Evolutionary conservation across 805 yeast species (phyloP), one percentile per base, ranked within the genome.

Genomic region (Sungouiozyma ichnusensis): DNA sequence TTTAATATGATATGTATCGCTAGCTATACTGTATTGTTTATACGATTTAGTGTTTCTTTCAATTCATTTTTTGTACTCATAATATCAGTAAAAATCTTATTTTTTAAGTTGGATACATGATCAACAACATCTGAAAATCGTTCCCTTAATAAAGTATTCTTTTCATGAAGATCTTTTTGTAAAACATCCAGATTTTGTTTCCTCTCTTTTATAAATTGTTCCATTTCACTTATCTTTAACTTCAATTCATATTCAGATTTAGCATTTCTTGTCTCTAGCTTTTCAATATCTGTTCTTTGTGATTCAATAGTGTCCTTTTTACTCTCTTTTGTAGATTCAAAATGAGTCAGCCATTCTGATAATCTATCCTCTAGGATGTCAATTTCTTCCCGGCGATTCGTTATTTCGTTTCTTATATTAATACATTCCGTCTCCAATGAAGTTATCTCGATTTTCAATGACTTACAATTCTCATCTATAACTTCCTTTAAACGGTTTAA

Each of bases 241-340:
- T 74, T 67, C 33, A 66, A 64, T 16, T 67, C 65, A 44, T 72
- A 69, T 56, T 74, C 65, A 11, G 65, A 66, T 51, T 49, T 50
- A 39, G 72, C 72, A 38, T 81, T 58, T 44, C 78, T 82, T 32
- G 74, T 67, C 47, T 79, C 83, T 41, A 77, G 58, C 53, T 73
- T 72, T 56, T 81, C 88, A 40, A 78, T 71, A 54, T 81, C 82
- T n/a, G 79, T 72, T 41, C 74, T 72, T 44, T 76, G 73, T 20
- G 54, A 45, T 4, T 33, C 74, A 62, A 32, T 72, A 66, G 20
- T 72, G 70, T 36, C 72, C 65, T 48, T 74, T 50, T 71, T 72
- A 9, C 75, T 76, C 37, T 79, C 84, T 45, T 73, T 75, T 24
- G 68, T 69, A 16, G 72, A 62, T 51, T 76, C 77, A 20, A 67